These are phyloP conservation scores for Lepraria neglecta DNA, from an alignment of 495 filamentous ascomycete species.

Conservation along the genomic window DNA sequence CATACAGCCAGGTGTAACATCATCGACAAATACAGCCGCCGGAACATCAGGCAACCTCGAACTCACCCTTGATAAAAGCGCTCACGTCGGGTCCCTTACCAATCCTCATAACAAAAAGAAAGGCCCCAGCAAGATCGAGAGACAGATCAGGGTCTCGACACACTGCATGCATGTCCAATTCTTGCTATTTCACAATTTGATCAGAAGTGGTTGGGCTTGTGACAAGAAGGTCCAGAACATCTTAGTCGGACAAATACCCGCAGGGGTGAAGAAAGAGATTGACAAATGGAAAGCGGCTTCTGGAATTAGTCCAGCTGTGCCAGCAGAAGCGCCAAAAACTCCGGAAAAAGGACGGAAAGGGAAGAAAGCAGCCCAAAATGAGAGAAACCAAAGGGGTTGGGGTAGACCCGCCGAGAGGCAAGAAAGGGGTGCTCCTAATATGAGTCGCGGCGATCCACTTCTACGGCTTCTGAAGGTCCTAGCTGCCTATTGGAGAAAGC, in stretches of 20 bases:
- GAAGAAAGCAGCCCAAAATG: slow-evolving; percentile 40
- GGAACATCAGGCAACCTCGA: slow-evolving; percentile 57
- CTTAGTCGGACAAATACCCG: slow-evolving; percentile 62
- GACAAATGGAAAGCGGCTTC: slow-evolving; percentile 65
- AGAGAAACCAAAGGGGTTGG: slow-evolving; percentile 63
- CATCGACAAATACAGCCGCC: slow-evolving; percentile 31
- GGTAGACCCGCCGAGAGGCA: slow-evolving; percentile 58
- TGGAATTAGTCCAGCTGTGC: slow-evolving; percentile 46
- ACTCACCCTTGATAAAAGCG: slow-evolving; percentile 62
- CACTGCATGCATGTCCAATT: slow-evolving; percentile 88
- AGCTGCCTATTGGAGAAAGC: slow-evolving; percentile 77
- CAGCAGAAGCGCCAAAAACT: slow-evolving; percentile 22
- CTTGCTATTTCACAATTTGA: slow-evolving; percentile 78
- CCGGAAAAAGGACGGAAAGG: slow-evolving; percentile 25
- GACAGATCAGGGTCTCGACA: slow-evolving; percentile 65
- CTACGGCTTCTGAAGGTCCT: slow-evolving; percentile 69
- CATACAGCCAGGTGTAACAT: slow-evolving; percentile 36
- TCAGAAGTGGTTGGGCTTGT: slow-evolving; percentile 82
- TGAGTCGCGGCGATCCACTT: slow-evolving; percentile 77
- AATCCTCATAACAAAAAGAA: slow-evolving; percentile 67
- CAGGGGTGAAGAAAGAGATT: slow-evolving; percentile 61
- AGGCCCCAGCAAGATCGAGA: slow-evolving; percentile 76
- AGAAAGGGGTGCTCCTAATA: slow-evolving; percentile 62
- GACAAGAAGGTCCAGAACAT: slow-evolving; percentile 73
- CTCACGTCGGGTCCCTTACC: slow-evolving; percentile 40